Base-by-base conservation (phyloP, 2,329 filamentous ascomycete species). In the Calonectria naviculata region DNA sequence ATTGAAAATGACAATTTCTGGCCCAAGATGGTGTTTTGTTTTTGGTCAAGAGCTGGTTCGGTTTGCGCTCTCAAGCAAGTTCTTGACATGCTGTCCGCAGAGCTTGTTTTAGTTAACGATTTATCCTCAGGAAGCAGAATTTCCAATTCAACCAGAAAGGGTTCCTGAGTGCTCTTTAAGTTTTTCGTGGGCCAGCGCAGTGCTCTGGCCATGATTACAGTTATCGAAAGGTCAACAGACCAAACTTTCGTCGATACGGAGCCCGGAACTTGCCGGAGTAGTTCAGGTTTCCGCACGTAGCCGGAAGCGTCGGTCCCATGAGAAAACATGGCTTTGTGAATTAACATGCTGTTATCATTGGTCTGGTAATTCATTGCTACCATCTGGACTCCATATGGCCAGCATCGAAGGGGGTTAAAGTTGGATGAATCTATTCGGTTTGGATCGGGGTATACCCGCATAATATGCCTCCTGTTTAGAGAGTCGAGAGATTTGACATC, bases 361-460 rank as follows among this genome's bases (percentile, higher is more conserved):
- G 95, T 98, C 84, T 99, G 97, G 95, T 96, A 98, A 84, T 99
- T 99, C 73, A 98, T 88, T 0, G 97, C 97, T 17, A 93, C 95
- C 96, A 99, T 98, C 84, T 99, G 97, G 24, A 98, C 97, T 31
- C 97, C 97, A 52, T 95, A 92, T 61, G 95, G 92, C 97, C 97
- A 99, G 81, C 96, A 97, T 72, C 93, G 92, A 74, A 98, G 89
- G 1, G 97, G 97, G 78, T 98, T 95, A 79, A 98, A 98, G 84
- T 98, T 99, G 76, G 93, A 94, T 1, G 96, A 98, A 42, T 91
- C 91, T 67, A 98, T 87, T 31, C 97, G 93, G 76, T 91, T 92
- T 46, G 91, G 92, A 66, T 94, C 93, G 7, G 97, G 97, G 80
- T 99, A 99, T 12, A 98, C 95, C 46, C 97, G 93, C 90, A 98